Conservation (phyloP, 164 flowering plant genomes). For the Malania oleifera region DNA sequence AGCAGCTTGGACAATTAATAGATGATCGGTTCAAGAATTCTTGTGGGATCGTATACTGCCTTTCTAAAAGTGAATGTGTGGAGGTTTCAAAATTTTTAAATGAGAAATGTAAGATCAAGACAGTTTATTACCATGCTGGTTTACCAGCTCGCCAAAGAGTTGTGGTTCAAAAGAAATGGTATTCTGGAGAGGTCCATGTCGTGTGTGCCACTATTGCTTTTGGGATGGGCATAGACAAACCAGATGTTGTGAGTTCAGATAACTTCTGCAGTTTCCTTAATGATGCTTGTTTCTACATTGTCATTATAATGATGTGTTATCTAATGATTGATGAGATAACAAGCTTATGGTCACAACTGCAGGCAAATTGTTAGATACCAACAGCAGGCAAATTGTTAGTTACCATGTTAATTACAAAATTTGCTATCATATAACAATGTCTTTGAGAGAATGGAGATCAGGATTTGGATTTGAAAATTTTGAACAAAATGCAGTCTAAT, state of each 20-base stretch:
- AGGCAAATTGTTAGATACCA: not conserved
- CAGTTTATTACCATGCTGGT: conserved; percentile 92
- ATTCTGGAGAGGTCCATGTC: conserved; percentile 72
- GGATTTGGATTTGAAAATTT: too few species aligned
- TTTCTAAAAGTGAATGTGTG: conserved; percentile 84
- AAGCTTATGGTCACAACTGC: not conserved
- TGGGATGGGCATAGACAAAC: conserved; percentile 98
- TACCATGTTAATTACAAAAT: not conserved
- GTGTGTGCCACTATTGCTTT: conserved; percentile 97
- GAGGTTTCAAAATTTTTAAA: conserved; percentile 77
- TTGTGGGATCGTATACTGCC: conserved; percentile 93
- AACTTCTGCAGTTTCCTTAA: conserved; percentile 1
- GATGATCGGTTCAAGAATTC: conserved; percentile 51
- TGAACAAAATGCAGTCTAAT: too few species aligned
- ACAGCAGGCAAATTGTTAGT: not conserved
- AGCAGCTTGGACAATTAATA: conserved; percentile 76
- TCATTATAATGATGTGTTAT: not conserved
- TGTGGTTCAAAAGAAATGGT: conserved; percentile 82
- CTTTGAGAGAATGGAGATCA: too few species aligned
- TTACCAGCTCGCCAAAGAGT: conserved; percentile 74
- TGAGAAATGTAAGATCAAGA: conserved; percentile 66
- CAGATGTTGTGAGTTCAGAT: conserved; percentile 81
- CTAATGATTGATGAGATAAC: not conserved
- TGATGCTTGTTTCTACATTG: not conserved
- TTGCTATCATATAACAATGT: too few species aligned